Percentiles rank a stretch among this genome's conserved stretches.
These are phyloP conservation scores for Myrica gale DNA, from an alignment of 306 rosid genomes.

Conservation along the genomic window DNA sequence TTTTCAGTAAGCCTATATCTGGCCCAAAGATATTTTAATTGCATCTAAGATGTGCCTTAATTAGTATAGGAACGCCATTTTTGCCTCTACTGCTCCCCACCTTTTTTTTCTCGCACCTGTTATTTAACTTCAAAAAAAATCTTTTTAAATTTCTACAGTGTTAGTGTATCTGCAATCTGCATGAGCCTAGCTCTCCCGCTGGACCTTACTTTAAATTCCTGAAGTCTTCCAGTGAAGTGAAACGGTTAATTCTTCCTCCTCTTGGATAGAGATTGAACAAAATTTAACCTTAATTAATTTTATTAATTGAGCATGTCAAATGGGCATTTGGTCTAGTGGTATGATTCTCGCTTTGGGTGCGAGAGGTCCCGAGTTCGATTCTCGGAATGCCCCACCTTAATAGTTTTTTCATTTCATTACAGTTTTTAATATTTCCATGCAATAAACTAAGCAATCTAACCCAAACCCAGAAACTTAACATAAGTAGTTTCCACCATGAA, in stretches of 20 bases:
- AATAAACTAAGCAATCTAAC: not conserved
- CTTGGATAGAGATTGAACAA: no score
- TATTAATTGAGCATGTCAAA: not conserved
- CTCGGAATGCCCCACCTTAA: conserved; percentile 42
- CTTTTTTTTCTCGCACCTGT: not conserved
- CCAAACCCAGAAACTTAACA: no score
- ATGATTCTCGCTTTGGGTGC: conserved; percentile 59
- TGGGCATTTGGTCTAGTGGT: conserved; percentile 52
- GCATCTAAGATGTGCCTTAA: no score
- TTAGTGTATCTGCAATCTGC: no score
- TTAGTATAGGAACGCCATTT: not conserved
- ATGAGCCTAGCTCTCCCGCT: no score
- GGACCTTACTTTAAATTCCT: no score
- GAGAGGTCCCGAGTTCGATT: conserved; percentile 42
- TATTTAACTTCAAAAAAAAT: not conserved
- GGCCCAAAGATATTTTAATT: no score
- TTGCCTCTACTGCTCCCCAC: no score
- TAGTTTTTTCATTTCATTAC: not conserved
- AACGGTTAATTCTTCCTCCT: no score
- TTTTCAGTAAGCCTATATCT: no score
- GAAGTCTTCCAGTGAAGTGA: no score
- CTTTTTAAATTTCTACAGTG: no score
- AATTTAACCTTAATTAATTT: not conserved
- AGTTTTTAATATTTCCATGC: not conserved
- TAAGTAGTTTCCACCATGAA: not conserved